Evolutionary conservation across 805 yeast species (phyloP).

Genomic region (Pichia pseudocactophila): DNA sequence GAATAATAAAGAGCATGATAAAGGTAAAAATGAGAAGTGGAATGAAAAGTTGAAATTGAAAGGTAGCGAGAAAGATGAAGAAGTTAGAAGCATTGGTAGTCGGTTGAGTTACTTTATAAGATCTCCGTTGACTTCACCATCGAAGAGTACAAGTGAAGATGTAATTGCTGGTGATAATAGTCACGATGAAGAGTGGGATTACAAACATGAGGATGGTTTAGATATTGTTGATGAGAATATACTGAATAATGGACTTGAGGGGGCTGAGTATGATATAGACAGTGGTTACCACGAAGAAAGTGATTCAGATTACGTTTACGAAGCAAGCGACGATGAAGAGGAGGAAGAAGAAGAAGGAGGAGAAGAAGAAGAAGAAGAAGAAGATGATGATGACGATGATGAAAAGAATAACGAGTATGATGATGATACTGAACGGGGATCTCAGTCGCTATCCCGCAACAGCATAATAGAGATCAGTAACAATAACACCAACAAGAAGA

Average conservation of each 20-base stretch:
- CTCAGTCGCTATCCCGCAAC: not conserved
- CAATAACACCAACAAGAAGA: not conserved
- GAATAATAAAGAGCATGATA: not conserved
- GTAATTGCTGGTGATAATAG: not conserved
- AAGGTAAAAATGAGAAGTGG: not conserved
- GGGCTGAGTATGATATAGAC: not conserved
- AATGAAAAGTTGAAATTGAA: not conserved
- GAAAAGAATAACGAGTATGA: not conserved
- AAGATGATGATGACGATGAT: not conserved
- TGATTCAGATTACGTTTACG: conserved; percentile 10
- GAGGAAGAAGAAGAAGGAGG: conserved; percentile 9
- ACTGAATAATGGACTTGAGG: not conserved
- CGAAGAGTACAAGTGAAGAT: not conserved
- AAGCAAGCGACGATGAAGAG: conserved; percentile 14
- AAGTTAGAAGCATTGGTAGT: conserved; percentile 3
- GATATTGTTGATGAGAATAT: not conserved
- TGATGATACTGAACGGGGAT: not conserved
- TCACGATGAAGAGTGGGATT: not conserved
- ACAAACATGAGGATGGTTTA: not conserved
- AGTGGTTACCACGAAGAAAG: conserved; percentile 14
- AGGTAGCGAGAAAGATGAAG: not conserved
- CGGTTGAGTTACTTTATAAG: conserved; percentile 6
- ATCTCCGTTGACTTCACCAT: conserved; percentile 6
- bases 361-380: conserved; percentile 6
- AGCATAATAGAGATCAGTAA: no score